Evolutionary conservation across 1,139 yeast genomes (phyloP), one percentile per base, ranked within the genome.

Genomic region (Yamadazyma triangularis): DNA sequence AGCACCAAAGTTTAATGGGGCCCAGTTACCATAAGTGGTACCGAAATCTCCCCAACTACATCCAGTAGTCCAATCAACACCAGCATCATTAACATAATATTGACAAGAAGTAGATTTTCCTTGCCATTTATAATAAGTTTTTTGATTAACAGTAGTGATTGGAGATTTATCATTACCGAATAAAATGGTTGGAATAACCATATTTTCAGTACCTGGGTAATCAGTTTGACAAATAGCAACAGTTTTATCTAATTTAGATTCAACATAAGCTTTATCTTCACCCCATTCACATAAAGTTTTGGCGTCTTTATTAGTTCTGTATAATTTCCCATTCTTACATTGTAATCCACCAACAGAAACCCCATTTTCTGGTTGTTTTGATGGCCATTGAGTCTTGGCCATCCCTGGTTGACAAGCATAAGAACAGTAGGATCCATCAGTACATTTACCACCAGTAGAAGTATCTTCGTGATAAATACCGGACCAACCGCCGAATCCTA

Each of bases 371-470:
- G 91, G 91, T 62, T 83, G 93, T 19, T 56, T 45, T 21, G 76
- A 60, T 36, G 93, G 93, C 88, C 88, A 83, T 66, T 83, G 93
- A 36, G 91, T 82, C 70, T 83, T 83, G 48, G 91, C 82, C 91
- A 82, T 82, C 75, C 93, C 93, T 35, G 91, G 76, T 63, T 82
- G 89, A 64, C 93, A 83, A 41, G 91, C 87, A 56, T 83, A 83
- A 35, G 91, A 83, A 60, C 93, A 83, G 72, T 80, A 81, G 50
- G 74, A 72, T 38, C 88, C 91, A 40, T 81, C 88, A 44, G 69
- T 56, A 70, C 93, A 83, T 27, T 67, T 53, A 38, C 82, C 71
- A 38, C 86, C 79, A 38, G 87, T 77, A 29, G 77, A 70, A 51
- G 83, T 84, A 43, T 72, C 56, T 48, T 67, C 57, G 53, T 76